Conservation (phyloP, 2,329 filamentous ascomycete species). For the Ophiocordyceps polyrhachis-furcata region DNA sequence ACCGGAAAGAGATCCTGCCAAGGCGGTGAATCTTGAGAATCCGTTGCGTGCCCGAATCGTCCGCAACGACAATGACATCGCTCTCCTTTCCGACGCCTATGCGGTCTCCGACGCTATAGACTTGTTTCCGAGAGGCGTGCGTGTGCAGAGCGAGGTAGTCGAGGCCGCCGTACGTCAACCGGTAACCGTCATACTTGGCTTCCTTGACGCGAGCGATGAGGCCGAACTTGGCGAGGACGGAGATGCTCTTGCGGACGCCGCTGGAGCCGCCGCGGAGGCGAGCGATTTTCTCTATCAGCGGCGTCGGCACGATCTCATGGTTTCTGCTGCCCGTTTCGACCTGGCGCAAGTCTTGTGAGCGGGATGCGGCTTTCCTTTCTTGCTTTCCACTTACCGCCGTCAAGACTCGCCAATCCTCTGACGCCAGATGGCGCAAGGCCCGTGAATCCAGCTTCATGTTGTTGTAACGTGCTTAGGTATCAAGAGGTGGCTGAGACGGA, state of each 20-base stretch:
- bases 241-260: conserved; percentile 74
- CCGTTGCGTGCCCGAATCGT: conserved; percentile 54
- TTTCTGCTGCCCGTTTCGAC: conserved; percentile 89
- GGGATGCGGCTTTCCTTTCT: background rate
- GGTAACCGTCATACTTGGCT: conserved; percentile 92
- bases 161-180: conserved; percentile 86
- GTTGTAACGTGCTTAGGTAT: background rate
- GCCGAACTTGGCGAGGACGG: conserved; percentile 74
- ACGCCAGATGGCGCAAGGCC: conserved; percentile 75
- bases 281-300: conserved; percentile 69
- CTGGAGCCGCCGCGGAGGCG: conserved; percentile 60
- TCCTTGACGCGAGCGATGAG: conserved; percentile 89
- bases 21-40: conserved; percentile 93
- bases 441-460: conserved; percentile 90
- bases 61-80: conserved; percentile 87
- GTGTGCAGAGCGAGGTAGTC: conserved; percentile 95
- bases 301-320: conserved; percentile 88
- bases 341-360: conserved; percentile 24
- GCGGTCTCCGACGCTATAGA: conserved; percentile 87
- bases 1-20: conserved; percentile 89
- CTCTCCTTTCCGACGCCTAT: conserved; percentile 96
- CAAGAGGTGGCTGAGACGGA: background rate
- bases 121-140: conserved; percentile 56
- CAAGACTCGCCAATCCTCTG: conserved; percentile 90
- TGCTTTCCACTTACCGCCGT: conserved; percentile 47